These are phyloP conservation scores for Mortierella sp. DNA, from an alignment of 371 early-diverging fungal species.

Conservation along the genomic window DNA sequence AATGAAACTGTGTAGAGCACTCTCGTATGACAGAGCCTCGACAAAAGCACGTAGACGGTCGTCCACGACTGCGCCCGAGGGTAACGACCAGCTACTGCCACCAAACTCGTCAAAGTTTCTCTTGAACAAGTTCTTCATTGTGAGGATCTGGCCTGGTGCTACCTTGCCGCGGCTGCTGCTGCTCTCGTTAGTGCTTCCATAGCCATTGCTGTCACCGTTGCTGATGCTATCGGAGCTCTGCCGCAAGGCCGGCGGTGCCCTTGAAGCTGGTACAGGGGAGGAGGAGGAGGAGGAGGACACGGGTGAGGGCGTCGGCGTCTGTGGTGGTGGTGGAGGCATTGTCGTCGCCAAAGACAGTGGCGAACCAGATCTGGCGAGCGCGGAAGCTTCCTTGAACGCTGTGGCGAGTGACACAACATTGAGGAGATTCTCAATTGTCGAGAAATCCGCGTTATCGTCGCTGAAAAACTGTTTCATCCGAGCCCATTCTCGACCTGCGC, in stretches of 20 bases:
- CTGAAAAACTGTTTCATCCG: constrained; percentile 26
- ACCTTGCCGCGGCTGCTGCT: neutral
- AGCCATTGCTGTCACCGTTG: neutral
- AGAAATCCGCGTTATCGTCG: constrained; percentile 11
- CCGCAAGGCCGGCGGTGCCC: constrained; percentile 16
- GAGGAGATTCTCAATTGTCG: constrained; percentile 12
- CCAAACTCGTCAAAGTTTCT: constrained; percentile 26
- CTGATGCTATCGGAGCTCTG: constrained; percentile 2
- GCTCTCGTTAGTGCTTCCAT: constrained; percentile 11
- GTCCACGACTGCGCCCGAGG: constrained; percentile 29
- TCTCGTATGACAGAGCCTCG: constrained; percentile 23
- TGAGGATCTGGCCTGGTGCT: constrained; percentile 18
- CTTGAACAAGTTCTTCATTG: constrained; percentile 23
- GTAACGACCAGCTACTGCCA: constrained; percentile 23
- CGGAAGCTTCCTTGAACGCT: constrained; percentile 24
- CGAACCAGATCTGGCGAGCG: constrained; percentile 1
- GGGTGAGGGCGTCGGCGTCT: constrained; percentile 8
- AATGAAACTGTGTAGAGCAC: constrained; percentile 32
- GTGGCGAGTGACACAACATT: constrained; percentile 20
- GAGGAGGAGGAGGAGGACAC: neutral
- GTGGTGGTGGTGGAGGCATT: constrained; percentile 19
- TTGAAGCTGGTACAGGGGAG: too few species aligned
- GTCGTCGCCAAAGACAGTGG: neutral
- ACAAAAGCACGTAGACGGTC: constrained; percentile 12
- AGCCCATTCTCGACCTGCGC: constrained; percentile 16